These are phyloP conservation scores for Collybiopsis luxurians DNA, from an alignment of 768 basidiomycete genomes.

Conservation along the genomic window DNA sequence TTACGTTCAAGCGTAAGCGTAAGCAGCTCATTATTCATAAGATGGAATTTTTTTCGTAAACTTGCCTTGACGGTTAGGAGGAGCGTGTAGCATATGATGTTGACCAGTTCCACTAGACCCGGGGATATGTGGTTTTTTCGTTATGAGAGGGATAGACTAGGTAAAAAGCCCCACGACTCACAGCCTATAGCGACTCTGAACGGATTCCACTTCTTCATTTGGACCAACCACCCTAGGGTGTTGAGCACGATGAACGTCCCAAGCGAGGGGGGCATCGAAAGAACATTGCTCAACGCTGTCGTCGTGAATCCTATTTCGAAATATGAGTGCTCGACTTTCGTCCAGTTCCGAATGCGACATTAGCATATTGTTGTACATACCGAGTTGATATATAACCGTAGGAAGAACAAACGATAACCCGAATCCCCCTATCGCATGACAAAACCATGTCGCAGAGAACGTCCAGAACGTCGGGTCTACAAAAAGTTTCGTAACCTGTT, in stretches of 20 bases:
- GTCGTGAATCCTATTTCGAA: conserved; percentile 16
- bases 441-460: conserved; percentile 19
- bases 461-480: conserved; percentile 17
- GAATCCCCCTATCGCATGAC: conserved; percentile 16
- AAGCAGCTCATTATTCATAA: too few species aligned
- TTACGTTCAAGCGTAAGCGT: too few species aligned
- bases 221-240: conserved; percentile 14
- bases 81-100: conserved; percentile 17
- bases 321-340: too few species aligned
- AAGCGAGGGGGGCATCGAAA: conserved; percentile 21
- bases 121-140: neutral
- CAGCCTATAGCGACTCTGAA: conserved; percentile 15
- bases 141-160: neutral
- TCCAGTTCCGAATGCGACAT: too few species aligned
- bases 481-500: conserved; percentile 11
- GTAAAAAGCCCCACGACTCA: neutral
- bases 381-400: conserved; percentile 20
- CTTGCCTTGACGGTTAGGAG: conserved; percentile 16
- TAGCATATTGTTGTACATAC: neutral
- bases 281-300: conserved; percentile 19
- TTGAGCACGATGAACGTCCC: conserved; percentile 16
- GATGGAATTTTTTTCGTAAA: too few species aligned
- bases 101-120: conserved; percentile 13
- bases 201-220: conserved; percentile 14
- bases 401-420: conserved; percentile 18